Percentiles rank a stretch among this genome's conserved stretches.
These are phyloP conservation scores for Pyrus bretschneideri DNA, from an alignment of 306 rosid species.

Conservation along the genomic window DNA sequence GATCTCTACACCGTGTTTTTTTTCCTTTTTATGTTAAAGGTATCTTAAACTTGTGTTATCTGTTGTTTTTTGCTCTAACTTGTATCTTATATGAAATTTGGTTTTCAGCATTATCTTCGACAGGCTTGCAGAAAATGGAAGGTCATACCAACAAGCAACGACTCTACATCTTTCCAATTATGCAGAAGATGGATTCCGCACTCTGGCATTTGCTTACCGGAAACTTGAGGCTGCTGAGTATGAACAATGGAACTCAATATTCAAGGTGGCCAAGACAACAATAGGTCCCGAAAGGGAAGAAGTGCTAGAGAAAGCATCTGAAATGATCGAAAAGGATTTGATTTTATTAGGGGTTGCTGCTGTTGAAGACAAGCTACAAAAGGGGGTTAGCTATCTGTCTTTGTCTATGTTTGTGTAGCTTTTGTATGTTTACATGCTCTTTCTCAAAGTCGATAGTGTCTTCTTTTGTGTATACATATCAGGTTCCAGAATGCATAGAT, in stretches of 20 bases:
- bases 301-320: slow-evolving; percentile 17
- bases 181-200: slow-evolving; percentile 30
- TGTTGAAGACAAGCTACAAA: slow-evolving; percentile 32
- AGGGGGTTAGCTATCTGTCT: slow-evolving; percentile 16
- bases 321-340: slow-evolving; percentile 24
- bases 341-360: slow-evolving; percentile 25
- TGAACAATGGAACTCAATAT: slow-evolving; percentile 16
- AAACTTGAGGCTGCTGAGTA: slow-evolving; percentile 16
- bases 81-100: background rate
- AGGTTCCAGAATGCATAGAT: slow-evolving; percentile 36
- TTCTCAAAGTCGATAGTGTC: background rate
- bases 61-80: background rate
- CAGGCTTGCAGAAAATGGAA: slow-evolving; percentile 23
- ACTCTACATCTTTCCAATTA: slow-evolving; percentile 19
- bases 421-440: background rate
- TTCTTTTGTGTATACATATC: background rate
- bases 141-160: slow-evolving; percentile 22
- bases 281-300: slow-evolving; percentile 18
- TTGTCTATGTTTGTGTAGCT: background rate
- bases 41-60: background rate
- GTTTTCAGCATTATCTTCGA: slow-evolving; percentile 24
- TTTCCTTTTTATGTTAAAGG: background rate
- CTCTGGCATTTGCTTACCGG: slow-evolving; percentile 27
- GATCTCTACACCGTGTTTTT: background rate
- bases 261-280: slow-evolving; percentile 17